Evolutionary conservation across 371 early-diverging fungal genomes (phyloP).

Genomic region (Apophysomyces variabilis): DNA sequence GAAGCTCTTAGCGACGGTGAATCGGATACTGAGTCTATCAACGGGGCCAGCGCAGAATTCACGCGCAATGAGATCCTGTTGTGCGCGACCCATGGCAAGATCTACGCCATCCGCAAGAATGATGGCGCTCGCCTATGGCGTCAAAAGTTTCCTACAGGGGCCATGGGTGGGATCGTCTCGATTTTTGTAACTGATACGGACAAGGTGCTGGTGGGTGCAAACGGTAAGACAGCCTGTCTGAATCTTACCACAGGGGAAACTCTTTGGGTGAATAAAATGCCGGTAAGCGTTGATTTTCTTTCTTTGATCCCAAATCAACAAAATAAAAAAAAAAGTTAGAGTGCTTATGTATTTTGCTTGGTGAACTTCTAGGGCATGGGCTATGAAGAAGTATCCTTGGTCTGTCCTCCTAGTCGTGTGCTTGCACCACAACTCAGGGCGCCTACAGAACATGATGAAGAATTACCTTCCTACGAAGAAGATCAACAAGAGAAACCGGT

Average conservation of each 20-base stretch:
- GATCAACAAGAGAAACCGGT: constrained; percentile 19
- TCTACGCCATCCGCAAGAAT: constrained; percentile 39
- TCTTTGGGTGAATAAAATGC: constrained; percentile 41
- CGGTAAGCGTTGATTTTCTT: constrained; percentile 20
- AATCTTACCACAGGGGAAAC: constrained; percentile 27
- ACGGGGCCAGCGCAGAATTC: background rate
- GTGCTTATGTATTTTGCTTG: background rate
- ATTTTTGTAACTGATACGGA: constrained; percentile 35
- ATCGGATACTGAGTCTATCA: background rate
- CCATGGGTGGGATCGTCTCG: constrained; percentile 29
- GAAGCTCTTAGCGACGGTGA: constrained; percentile 1
- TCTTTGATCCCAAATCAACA: background rate
- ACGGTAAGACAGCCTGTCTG: constrained; percentile 28
- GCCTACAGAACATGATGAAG: background rate
- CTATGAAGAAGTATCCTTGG: constrained; percentile 28
- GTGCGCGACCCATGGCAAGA: constrained; percentile 40
- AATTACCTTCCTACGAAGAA: constrained; percentile 19
- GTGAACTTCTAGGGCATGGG: constrained; percentile 23
- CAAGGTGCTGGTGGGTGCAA: constrained; percentile 25
- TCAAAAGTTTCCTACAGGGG: constrained; percentile 21
- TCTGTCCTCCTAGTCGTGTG: constrained; percentile 21
- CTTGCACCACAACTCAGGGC: constrained; percentile 13
- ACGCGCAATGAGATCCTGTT: constrained; percentile 33
- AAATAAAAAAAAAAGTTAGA: too few species aligned
- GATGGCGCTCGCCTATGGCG: constrained; percentile 40